These are phyloP conservation scores for Haplographium delicatum DNA, from an alignment of 495 filamentous ascomycete species.

Conservation along the genomic window DNA sequence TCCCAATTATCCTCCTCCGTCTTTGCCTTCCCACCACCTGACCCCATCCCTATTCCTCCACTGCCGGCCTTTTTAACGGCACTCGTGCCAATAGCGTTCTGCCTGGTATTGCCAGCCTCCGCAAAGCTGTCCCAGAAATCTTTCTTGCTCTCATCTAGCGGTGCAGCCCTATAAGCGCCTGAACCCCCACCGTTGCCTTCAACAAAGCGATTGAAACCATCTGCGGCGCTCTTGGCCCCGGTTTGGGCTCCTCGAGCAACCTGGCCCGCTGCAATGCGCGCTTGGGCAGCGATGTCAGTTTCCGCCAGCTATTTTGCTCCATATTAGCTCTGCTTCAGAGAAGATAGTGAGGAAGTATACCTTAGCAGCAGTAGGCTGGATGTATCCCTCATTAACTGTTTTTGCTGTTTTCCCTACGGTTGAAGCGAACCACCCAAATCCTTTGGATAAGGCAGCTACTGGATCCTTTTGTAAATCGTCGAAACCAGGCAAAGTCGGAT, in stretches of 20 bases:
- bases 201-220: slow-evolving; percentile 76
- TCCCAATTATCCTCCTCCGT: slow-evolving; percentile 33
- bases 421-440: slow-evolving; percentile 88
- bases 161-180: slow-evolving; percentile 17
- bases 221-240: slow-evolving; percentile 65
- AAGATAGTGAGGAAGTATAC: no score
- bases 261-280: slow-evolving; percentile 60
- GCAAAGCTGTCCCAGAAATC: slow-evolving; percentile 90
- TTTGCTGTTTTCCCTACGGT: slow-evolving; percentile 85
- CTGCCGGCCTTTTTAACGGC: slow-evolving; percentile 24
- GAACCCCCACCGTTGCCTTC: slow-evolving; percentile 43
- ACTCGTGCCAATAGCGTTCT: slow-evolving; percentile 36
- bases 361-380: slow-evolving; percentile 85
- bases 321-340: no score
- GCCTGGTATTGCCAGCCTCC: slow-evolving; percentile 23
- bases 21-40: slow-evolving; percentile 15
- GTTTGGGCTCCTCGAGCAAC: slow-evolving; percentile 55
- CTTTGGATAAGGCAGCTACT: slow-evolving; percentile 79
- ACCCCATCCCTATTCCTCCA: slow-evolving; percentile 5
- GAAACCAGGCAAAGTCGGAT: slow-evolving; percentile 51
- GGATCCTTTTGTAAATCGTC: slow-evolving; percentile 91
- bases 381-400: slow-evolving; percentile 79
- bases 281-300: slow-evolving; percentile 82
- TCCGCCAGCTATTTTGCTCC: slow-evolving; percentile 50
- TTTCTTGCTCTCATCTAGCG: slow-evolving; percentile 57